These are phyloP conservation scores for Clathrospora elynae DNA, from an alignment of 2,329 filamentous ascomycete genomes.

Conservation along the genomic window DNA sequence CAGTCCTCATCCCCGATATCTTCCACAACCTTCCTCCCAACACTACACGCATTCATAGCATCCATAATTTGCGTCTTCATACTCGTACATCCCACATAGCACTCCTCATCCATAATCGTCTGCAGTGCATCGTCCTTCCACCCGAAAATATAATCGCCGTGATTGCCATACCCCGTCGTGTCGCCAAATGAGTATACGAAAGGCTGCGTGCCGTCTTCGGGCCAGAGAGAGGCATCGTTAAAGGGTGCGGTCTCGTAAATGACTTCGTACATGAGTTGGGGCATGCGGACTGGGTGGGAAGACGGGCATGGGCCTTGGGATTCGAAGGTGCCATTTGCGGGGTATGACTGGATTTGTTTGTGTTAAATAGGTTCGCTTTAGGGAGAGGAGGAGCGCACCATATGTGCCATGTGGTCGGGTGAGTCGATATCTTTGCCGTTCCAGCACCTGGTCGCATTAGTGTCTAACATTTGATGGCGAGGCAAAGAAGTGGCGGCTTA, in stretches of 20 bases:
- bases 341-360: slow-evolving; percentile 17
- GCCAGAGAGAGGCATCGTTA: slow-evolving; percentile 29
- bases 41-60: slow-evolving; percentile 55
- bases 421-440: slow-evolving; percentile 32
- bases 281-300: slow-evolving; percentile 50
- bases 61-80: slow-evolving; percentile 55
- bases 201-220: slow-evolving; percentile 39
- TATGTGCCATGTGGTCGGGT: slow-evolving; percentile 32
- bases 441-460: slow-evolving; percentile 52
- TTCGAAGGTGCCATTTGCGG: slow-evolving; percentile 31
- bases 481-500: slow-evolving; percentile 11
- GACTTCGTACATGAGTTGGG: slow-evolving; percentile 36
- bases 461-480: neutral
- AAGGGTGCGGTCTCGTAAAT: slow-evolving; percentile 47
- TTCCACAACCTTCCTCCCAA: slow-evolving; percentile 55
- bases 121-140: slow-evolving; percentile 58
- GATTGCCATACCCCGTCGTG: slow-evolving; percentile 55
- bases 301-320: slow-evolving; percentile 57
- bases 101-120: slow-evolving; percentile 46
- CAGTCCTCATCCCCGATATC: slow-evolving; percentile 50
- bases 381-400: slow-evolving; percentile 13
- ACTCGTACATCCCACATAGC: slow-evolving; percentile 46
- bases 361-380: neutral
- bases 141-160: slow-evolving; percentile 60
- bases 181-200: slow-evolving; percentile 43